These are phyloP conservation scores for Hawksworthiomyces lignivorus DNA, from an alignment of 2,329 filamentous ascomycete species.

Conservation along the genomic window DNA sequence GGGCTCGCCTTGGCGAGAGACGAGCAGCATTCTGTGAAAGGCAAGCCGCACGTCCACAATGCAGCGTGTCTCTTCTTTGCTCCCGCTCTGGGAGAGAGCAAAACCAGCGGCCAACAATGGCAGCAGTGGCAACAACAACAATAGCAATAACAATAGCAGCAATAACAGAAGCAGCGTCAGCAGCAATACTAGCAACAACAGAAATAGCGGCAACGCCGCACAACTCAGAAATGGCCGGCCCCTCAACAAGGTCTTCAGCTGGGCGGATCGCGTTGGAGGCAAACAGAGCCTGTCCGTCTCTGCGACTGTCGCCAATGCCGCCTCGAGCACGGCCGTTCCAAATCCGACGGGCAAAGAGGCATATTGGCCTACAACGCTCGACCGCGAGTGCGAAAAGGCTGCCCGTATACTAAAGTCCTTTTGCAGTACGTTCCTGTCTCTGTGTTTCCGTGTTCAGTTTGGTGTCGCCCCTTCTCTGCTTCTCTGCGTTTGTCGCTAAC, in stretches of 20 bases:
- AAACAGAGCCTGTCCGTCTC: slow-evolving; percentile 11
- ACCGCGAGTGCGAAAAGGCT: slow-evolving; percentile 73
- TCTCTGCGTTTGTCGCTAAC: slow-evolving; percentile 5
- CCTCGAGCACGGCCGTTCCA: slow-evolving; percentile 51
- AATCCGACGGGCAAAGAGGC: slow-evolving; percentile 70
- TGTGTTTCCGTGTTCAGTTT: slow-evolving; percentile 51
- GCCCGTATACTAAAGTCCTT: slow-evolving; percentile 68
- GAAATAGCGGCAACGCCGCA: not conserved
- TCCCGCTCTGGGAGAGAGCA: slow-evolving; percentile 30
- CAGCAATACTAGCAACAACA: slow-evolving; percentile 4
- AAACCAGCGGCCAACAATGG: slow-evolving; percentile 13
- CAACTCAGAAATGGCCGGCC: slow-evolving; percentile 8
- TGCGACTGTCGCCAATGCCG: slow-evolving; percentile 12
- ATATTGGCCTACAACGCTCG: slow-evolving; percentile 68
- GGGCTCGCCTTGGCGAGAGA: not conserved
- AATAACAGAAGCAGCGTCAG: not conserved
- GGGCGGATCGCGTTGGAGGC: slow-evolving; percentile 18
- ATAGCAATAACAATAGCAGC: not conserved
- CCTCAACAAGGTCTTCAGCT: slow-evolving; percentile 25
- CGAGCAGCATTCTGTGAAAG: not conserved
- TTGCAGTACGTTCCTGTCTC: slow-evolving; percentile 82
- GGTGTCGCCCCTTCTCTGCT: too few relatives aligned
- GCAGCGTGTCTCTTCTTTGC: slow-evolving; percentile 39
- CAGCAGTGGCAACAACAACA: slow-evolving; percentile 2
- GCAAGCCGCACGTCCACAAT: slow-evolving; percentile 20